Evolutionary conservation across 768 basidiomycete genomes (phyloP).

Genomic region (Albatrellus ellisii): DNA sequence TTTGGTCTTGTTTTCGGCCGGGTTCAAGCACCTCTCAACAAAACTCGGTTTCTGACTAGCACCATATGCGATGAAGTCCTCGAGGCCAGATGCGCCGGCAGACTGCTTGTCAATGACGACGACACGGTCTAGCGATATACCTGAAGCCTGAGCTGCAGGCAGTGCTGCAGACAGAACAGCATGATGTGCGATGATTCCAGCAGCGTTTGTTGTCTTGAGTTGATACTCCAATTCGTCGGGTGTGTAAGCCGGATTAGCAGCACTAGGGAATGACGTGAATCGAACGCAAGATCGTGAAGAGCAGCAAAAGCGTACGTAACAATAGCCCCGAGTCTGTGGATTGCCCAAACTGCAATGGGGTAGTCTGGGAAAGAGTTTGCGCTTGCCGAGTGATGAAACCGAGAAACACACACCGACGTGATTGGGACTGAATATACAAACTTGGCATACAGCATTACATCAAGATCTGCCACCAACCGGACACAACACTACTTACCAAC

Average conservation of each 20-base stretch:
- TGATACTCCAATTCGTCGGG: conserved; percentile 47
- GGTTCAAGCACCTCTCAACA: conserved; percentile 30
- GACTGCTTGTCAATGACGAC: conserved; percentile 15
- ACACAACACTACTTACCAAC: conserved; percentile 20
- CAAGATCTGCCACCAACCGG: no score
- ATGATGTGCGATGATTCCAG: conserved; percentile 21
- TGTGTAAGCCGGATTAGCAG: conserved; percentile 50
- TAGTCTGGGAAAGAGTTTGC: conserved; percentile 1
- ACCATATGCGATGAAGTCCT: conserved; percentile 35
- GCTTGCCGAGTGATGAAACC: not conserved
- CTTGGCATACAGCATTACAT: conserved; percentile 6
- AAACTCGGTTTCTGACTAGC: conserved; percentile 24
- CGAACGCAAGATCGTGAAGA: not conserved
- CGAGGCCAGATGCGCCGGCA: conserved; percentile 21
- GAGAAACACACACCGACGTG: conserved; percentile 16
- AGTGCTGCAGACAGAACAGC: conserved; percentile 18
- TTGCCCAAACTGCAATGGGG: conserved; percentile 14
- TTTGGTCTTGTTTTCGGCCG: conserved; percentile 47
- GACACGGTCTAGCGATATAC: conserved; percentile 20
- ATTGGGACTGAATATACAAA: conserved; percentile 16
- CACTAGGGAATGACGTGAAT: conserved; percentile 21
- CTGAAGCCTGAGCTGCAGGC: conserved; percentile 19
- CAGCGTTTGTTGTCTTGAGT: conserved; percentile 19
- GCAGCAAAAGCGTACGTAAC: conserved; percentile 11
- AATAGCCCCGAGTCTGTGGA: conserved; percentile 16